Evolutionary conservation across 108 stramenopile species (phyloP).

Genomic region (Fragilariopsis cylindrus): DNA sequence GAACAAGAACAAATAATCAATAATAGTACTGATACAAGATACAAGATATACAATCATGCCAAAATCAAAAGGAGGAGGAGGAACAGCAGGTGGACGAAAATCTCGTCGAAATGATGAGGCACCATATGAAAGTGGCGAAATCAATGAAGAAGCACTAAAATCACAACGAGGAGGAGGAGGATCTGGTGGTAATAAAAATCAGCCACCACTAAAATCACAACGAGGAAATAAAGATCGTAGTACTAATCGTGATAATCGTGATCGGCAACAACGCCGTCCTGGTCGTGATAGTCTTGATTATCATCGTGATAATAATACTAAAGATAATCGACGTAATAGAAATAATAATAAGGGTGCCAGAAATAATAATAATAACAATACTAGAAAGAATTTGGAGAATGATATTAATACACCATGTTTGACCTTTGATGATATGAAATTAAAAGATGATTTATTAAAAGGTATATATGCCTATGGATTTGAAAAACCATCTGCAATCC

Average conservation of each 20-base stretch:
- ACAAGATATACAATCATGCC: not conserved
- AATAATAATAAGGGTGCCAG: not conserved
- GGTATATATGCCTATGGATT: constrained; percentile 98
- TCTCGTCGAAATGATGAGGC: not conserved
- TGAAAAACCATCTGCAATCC: constrained; percentile 97
- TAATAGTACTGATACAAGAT: not conserved
- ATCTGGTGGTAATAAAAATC: not conserved
- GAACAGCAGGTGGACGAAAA: too few species aligned
- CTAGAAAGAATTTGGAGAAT: not conserved
- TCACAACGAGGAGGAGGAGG: not conserved
- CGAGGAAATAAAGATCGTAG: not conserved
- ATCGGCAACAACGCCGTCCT: not conserved
- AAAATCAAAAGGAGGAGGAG: not conserved
- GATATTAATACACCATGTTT: constrained; percentile 51
- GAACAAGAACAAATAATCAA: not conserved
- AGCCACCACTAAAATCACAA: not conserved
- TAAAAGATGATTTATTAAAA: constrained; percentile 73
- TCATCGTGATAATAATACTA: not conserved
- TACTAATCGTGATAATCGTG: constrained; percentile 1
- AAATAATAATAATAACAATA: not conserved
- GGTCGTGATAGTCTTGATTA: too few species aligned
- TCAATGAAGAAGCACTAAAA: not conserved
- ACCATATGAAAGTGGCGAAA: not conserved
- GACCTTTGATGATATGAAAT: constrained; percentile 84
- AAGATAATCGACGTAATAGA: not conserved